Percentiles rank a stretch among this genome's conserved stretches.
Conservation (phyloP, 2,329 filamentous ascomycete species). For the Pseudogymnoascus sp. region DNA sequence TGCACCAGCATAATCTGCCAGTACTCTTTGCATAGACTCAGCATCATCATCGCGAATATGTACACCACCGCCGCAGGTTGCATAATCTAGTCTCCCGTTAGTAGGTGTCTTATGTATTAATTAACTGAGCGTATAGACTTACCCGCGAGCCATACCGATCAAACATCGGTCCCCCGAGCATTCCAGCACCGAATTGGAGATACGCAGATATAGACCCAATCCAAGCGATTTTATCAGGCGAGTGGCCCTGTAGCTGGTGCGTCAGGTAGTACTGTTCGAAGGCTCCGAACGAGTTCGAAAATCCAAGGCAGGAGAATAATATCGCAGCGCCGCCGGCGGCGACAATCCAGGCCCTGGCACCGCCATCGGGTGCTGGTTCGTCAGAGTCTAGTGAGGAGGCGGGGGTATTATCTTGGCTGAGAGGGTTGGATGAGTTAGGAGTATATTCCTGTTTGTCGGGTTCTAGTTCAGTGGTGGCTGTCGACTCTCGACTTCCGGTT, state of each 20-base stretch:
- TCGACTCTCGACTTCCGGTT: no score
- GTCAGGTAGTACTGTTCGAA: conserved; percentile 50
- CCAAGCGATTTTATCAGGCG: conserved; percentile 47
- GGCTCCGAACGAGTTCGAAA: conserved; percentile 38
- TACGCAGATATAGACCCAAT: conserved; percentile 47
- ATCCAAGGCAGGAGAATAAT: conserved; percentile 25
- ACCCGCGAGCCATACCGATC: conserved; percentile 53
- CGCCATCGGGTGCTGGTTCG: conserved; percentile 16
- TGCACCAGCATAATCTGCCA: conserved; percentile 43
- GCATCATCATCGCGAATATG: conserved; percentile 55
- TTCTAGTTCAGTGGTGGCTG: background rate
- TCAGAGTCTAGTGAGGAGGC: conserved; percentile 33
- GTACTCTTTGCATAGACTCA: conserved; percentile 44
- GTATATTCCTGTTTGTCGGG: conserved; percentile 24
- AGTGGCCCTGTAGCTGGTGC: conserved; percentile 37
- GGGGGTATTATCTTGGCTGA: conserved; percentile 26
- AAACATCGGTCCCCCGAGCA: conserved; percentile 51
- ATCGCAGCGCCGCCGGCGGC: conserved; percentile 10
- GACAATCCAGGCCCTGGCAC: conserved; percentile 11
- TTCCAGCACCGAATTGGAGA: conserved; percentile 41
- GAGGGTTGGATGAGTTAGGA: conserved; percentile 31
- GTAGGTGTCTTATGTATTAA: conserved; percentile 26
- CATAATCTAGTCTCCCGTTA: conserved; percentile 19
- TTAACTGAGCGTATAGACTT: conserved; percentile 15
- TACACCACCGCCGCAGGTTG: conserved; percentile 38